Percentiles rank a stretch among this genome's conserved stretches.
phyloP scores from a whole-genome alignment of 2,329 filamentous ascomycete species.

The Mariannaea elegans region DNA sequence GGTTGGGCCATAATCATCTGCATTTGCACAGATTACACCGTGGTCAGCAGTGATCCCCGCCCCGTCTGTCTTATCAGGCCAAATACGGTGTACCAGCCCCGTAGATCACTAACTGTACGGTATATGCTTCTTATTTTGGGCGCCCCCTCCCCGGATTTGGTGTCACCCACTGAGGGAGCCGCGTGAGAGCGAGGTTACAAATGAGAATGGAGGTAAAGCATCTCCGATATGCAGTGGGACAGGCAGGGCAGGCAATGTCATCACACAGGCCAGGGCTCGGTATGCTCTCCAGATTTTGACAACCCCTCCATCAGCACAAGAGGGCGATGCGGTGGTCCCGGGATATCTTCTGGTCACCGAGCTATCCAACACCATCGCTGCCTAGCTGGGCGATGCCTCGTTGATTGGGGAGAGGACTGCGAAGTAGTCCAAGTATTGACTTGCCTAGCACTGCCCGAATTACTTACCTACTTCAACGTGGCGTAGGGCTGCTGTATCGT shows the following conservation, averaged over 20 bases:
- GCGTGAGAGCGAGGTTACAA: not conserved
- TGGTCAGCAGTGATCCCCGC: constrained; percentile 9
- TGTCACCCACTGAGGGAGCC: not conserved
- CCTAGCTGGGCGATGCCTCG: not conserved
- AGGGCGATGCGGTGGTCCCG: not conserved
- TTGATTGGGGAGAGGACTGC: not conserved
- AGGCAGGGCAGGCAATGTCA: not conserved
- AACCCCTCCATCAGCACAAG: not conserved
- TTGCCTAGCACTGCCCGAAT: not conserved
- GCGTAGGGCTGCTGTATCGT: not conserved
- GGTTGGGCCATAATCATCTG: constrained; percentile 4
- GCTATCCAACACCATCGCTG: not conserved
- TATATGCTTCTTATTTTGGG: too few relatives aligned
- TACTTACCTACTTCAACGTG: not conserved
- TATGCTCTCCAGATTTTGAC: not conserved
- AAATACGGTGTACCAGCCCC: too few relatives aligned
- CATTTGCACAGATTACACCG: too few relatives aligned
- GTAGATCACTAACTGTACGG: too few relatives aligned
- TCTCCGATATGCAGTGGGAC: not conserved
- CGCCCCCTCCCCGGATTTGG: not conserved
- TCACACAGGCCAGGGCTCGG: not conserved
- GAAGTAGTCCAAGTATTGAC: not conserved
- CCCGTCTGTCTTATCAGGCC: not conserved
- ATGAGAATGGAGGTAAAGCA: not conserved
- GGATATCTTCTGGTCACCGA: not conserved